These are phyloP conservation scores for Agarophyton chilense DNA, from an alignment of 23 red algal genomes.

Conservation along the genomic window DNA sequence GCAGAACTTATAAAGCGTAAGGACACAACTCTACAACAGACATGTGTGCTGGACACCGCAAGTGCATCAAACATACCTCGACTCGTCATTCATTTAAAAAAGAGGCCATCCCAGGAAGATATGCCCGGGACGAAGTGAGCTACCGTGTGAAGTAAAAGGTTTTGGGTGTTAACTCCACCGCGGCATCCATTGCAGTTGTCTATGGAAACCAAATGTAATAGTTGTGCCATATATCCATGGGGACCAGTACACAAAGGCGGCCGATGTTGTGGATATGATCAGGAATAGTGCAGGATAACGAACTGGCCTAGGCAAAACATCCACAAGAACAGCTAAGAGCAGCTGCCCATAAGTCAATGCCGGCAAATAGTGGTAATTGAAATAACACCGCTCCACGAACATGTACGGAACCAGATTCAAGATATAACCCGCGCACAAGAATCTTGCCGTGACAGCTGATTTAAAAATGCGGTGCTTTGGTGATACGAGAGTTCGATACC, in stretches of 20 bases:
- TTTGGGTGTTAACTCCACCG: slow-evolving; percentile 55
- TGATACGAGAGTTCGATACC: slow-evolving; percentile 6
- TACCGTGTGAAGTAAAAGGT: not conserved
- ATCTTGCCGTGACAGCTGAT: not conserved
- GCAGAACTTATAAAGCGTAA: slow-evolving; percentile 40
- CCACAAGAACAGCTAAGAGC: slow-evolving; percentile 37
- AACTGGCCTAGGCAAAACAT: slow-evolving; percentile 23
- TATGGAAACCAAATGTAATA: slow-evolving; percentile 11
- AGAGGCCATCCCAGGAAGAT: not conserved
- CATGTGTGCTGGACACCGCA: not conserved
- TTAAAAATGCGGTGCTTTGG: not conserved
- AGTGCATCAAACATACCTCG: not conserved
- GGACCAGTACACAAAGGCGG: slow-evolving; percentile 80
- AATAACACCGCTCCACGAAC: slow-evolving; percentile 79
- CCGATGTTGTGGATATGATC: not conserved
- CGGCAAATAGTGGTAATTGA: slow-evolving; percentile 96
- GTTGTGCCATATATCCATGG: slow-evolving; percentile 85
- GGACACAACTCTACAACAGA: not conserved
- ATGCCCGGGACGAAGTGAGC: not conserved
- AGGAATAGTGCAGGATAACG: not conserved
- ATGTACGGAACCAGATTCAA: slow-evolving; percentile 91
- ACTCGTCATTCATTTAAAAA: not conserved
- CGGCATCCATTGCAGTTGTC: slow-evolving; percentile 72
- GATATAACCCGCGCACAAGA: slow-evolving; percentile 70
- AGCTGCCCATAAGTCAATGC: slow-evolving; percentile 74